Conservation (phyloP, 768 basidiomycete species). For the Suillus lakei region DNA sequence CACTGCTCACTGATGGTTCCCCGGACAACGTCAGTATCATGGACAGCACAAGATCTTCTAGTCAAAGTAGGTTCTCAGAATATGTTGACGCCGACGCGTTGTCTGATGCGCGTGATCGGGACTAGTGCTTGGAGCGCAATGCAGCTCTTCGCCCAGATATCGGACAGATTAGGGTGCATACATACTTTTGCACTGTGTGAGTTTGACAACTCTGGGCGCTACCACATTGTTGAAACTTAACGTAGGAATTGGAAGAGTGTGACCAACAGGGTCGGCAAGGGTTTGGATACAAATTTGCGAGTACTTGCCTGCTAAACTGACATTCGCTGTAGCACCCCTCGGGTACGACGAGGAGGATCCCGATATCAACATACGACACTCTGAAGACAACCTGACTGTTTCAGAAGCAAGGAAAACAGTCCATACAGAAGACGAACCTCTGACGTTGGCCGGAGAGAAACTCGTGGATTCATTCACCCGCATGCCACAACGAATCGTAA, state of each 20-base stretch:
- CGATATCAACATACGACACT: slow-evolving; percentile 9
- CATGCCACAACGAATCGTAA: slow-evolving; percentile 10
- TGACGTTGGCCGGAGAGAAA: not conserved
- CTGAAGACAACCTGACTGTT: slow-evolving; percentile 4
- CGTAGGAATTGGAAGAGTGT: slow-evolving; percentile 49
- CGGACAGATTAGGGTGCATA: slow-evolving; percentile 47
- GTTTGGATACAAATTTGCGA: not conserved
- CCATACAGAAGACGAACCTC: slow-evolving; percentile 1
- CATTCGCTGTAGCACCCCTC: not conserved
- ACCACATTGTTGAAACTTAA: not conserved
- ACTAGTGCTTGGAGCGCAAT: slow-evolving; percentile 64
- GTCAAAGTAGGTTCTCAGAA: slow-evolving; percentile 40
- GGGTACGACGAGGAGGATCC: slow-evolving; percentile 16
- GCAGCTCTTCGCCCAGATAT: slow-evolving; percentile 49
- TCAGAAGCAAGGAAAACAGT: not conserved
- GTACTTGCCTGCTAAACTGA: not conserved
- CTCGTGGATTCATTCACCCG: slow-evolving; percentile 7
- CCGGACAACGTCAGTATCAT: slow-evolving; percentile 27
- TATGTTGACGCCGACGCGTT: not conserved
- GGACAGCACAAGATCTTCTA: slow-evolving; percentile 48
- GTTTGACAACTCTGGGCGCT: slow-evolving; percentile 22
- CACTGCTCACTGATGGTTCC: slow-evolving; percentile 34
- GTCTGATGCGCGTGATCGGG: not conserved
- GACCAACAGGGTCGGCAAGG: not conserved
- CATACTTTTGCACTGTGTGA: slow-evolving; percentile 54